phyloP scores from a whole-genome alignment of 345 rosid genomes.

The Excoecaria cochinchinensis region DNA sequence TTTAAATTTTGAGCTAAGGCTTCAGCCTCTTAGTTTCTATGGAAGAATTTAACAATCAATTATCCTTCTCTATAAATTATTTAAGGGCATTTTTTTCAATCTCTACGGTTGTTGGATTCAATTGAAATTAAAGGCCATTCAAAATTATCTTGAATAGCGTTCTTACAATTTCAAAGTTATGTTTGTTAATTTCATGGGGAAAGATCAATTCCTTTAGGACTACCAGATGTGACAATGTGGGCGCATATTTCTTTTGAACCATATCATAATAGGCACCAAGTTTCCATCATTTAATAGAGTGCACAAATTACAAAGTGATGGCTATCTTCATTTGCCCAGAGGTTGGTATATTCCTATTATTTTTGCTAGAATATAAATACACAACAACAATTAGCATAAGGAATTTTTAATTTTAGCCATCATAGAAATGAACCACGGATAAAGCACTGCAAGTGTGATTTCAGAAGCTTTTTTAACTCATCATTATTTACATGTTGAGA shows the following conservation, averaged over 20 bases:
- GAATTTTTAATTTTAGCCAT: slow-evolving; percentile 1
- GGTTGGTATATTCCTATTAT: slow-evolving; percentile 43
- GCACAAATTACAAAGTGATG: slow-evolving; percentile 38
- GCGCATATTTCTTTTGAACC: slow-evolving; percentile 3
- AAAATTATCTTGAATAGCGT: not conserved
- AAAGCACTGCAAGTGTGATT: not conserved
- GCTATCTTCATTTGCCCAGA: slow-evolving; percentile 49
- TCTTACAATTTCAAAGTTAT: not conserved
- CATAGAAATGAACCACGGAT: not conserved
- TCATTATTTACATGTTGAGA: not conserved
- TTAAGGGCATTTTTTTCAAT: too few relatives aligned
- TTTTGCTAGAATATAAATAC: not conserved
- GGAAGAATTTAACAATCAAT: too few relatives aligned
- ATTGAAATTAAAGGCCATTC: not conserved
- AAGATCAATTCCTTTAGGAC: slow-evolving; percentile 17
- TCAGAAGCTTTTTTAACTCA: not conserved
- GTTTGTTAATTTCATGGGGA: not conserved
- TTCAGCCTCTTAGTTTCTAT: too few relatives aligned
- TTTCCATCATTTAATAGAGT: slow-evolving; percentile 41
- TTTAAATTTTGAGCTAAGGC: too few relatives aligned
- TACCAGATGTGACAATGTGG: not conserved
- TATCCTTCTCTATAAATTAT: too few relatives aligned
- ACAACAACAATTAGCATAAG: slow-evolving; percentile 1
- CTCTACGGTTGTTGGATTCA: not conserved
- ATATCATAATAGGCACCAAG: slow-evolving; percentile 34